Base-by-base conservation (phyloP, 768 basidiomycete genomes). In the Tulasnella sp. region DNA sequence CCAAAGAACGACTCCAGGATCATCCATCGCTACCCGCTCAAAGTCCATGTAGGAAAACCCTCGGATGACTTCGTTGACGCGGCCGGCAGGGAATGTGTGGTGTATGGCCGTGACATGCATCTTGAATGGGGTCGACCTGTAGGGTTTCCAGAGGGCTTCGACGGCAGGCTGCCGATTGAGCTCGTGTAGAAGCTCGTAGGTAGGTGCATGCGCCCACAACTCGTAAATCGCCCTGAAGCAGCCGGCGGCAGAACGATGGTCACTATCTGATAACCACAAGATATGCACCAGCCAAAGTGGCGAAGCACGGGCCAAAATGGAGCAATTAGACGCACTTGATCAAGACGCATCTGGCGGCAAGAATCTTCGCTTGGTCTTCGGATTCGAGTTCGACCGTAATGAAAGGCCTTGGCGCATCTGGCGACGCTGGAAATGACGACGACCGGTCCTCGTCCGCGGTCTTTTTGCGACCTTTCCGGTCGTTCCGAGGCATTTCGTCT, bases 41-140 rank as follows among this genome's bases (percentile, higher is more conserved):
- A 91, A 82, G 17, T 71, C 80, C 85, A 97, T 90, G 66, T 89
- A 96, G 2, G 75, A 69, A 67, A 99, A 97, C 62, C 75, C 75
- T 65, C 91, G 83, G 41, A 94, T 79, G 40, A 86, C 72, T 12
- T 77, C 71, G 58, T 70, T 74, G 62, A 88, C 85, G 14, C 83
- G 75, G 36, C 69, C 66, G 62, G 82, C 79, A 12, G 83, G 78
- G 12, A 91, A 81, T 8, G 80, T 79, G 63, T 83, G 86, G 61
- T 86, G 84, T 64, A 82, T 84, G 0, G 79, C 82, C 1, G 80
- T 77, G 6, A 93, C 79, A 12, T 77, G 66, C 67, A 94, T 91
- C 63, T 82, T 83, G 75, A 92, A 96, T 0, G 86, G 83, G 1
- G 82, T 83, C 57, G 84, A 70, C 25, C 77, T 73, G 62, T 81